These are phyloP conservation scores for Backusella mclennaniae DNA, from an alignment of 192 early-diverging fungal genomes.

Conservation along the genomic window DNA sequence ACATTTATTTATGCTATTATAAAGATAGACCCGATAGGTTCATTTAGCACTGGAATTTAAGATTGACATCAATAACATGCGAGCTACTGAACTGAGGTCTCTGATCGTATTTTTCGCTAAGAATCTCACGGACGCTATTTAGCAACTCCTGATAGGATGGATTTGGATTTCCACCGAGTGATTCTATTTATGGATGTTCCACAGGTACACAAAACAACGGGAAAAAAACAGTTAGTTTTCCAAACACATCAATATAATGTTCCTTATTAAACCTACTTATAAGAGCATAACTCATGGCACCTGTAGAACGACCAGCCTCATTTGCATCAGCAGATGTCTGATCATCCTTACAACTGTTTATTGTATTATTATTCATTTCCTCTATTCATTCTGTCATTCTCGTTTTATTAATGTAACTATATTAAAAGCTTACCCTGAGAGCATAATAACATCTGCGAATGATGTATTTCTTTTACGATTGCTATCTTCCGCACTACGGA, in stretches of 20 bases:
- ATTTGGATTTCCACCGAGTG: conserved; percentile 52
- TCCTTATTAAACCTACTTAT: conserved; percentile 41
- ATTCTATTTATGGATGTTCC: conserved; percentile 6
- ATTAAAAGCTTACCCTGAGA: conserved; percentile 58
- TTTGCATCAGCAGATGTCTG: conserved; percentile 83
- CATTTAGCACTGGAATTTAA: conserved; percentile 25
- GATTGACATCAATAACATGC: conserved; percentile 50
- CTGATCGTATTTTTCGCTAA: conserved; percentile 66
- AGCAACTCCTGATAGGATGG: conserved; percentile 73
- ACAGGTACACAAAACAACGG: not conserved
- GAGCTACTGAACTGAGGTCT: conserved; percentile 76
- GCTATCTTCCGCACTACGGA: conserved; percentile 23
- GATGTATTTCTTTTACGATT: conserved; percentile 42
- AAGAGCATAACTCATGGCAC: conserved; percentile 78
- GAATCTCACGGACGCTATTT: conserved; percentile 62
- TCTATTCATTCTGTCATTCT: not conserved
- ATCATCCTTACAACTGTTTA: conserved; percentile 61
- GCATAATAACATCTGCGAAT: conserved; percentile 76
- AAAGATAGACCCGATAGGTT: not conserved
- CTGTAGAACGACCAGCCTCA: conserved; percentile 58
- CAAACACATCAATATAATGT: not conserved
- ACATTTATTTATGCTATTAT: conserved; percentile 11
- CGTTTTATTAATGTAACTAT: not conserved
- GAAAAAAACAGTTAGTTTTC: not conserved
- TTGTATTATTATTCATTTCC: not conserved